Evolutionary conservation across 768 basidiomycete genomes (phyloP).

Genomic region (Clavaria fumosa): DNA sequence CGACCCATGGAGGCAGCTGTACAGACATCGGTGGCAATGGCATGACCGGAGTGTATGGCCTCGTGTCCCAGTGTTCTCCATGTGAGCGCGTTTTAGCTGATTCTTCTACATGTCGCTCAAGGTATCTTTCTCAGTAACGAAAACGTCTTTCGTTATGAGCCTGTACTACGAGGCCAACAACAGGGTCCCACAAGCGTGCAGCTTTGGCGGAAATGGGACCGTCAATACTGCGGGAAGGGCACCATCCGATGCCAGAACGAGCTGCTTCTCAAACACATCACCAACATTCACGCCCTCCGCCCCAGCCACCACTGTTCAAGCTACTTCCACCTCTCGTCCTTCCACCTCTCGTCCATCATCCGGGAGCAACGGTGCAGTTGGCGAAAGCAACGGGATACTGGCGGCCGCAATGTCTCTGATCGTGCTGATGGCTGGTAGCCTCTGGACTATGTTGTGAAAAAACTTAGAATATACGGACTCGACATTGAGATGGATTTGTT

Average conservation of each 20-base stretch:
- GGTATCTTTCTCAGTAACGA: conserved; percentile 33
- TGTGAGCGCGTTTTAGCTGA: conserved; percentile 26
- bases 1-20: conserved; percentile 45
- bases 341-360: too few species aligned
- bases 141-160: conserved; percentile 74
- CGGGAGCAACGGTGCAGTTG: too few species aligned
- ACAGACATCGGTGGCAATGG: conserved; percentile 60
- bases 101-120: conserved; percentile 4
- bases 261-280: conserved; percentile 47
- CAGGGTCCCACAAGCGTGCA: conserved; percentile 47
- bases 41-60: conserved; percentile 58
- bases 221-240: conserved; percentile 43
- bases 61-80: conserved; percentile 65
- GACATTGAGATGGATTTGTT: too few species aligned
- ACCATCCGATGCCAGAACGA: conserved; percentile 49
- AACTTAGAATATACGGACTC: too few species aligned
- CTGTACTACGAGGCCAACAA: conserved; percentile 54
- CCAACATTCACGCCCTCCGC: conserved; percentile 50
- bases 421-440: too few species aligned
- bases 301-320: too few species aligned
- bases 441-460: too few species aligned
- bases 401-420: too few species aligned
- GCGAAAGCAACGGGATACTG: too few species aligned
- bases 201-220: conserved; percentile 76
- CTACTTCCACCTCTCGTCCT: too few species aligned